Percentiles rank a stretch among this genome's conserved stretches.
These are phyloP conservation scores for Tanacetum coccineum DNA, from an alignment of 129 eudicot genomes.

Conservation along the genomic window DNA sequence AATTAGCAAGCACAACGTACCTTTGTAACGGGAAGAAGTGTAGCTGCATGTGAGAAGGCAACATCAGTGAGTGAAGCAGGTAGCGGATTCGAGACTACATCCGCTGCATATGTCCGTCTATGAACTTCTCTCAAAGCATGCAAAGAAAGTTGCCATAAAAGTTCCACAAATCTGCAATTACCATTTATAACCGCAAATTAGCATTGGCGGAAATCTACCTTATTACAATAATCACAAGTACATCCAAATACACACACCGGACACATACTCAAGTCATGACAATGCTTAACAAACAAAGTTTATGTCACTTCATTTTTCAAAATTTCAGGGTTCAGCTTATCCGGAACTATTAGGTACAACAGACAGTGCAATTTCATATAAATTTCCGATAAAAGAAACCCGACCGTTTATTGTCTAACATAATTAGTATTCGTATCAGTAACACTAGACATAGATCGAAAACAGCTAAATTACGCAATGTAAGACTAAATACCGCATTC, in stretches of 20 bases:
- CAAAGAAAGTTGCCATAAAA: slow-evolving; percentile 96
- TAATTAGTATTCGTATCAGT: no score
- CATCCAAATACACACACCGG: slow-evolving; percentile 1
- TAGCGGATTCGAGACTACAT: slow-evolving; percentile 89
- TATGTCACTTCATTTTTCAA: neutral
- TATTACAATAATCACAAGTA: neutral
- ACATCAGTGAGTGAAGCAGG: slow-evolving; percentile 97
- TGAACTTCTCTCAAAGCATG: slow-evolving; percentile 99
- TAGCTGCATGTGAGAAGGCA: slow-evolving; percentile 96
- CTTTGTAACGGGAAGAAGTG: slow-evolving; percentile 96
- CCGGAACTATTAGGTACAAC: neutral
- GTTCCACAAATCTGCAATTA: slow-evolving; percentile 91
- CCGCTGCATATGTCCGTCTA: slow-evolving; percentile 90
- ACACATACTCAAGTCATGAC: slow-evolving; percentile 3
- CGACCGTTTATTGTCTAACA: no score
- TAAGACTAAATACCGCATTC: slow-evolving; percentile 7
- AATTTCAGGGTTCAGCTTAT: slow-evolving; percentile 8
- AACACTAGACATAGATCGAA: neutral
- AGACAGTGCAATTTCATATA: neutral
- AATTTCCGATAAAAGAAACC: no score
- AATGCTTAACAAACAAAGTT: neutral
- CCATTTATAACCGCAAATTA: slow-evolving; percentile 22
- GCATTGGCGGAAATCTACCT: slow-evolving; percentile 10
- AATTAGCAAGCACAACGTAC: slow-evolving; percentile 30
- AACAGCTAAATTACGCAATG: slow-evolving; percentile 8